Percentiles rank a stretch among this genome's conserved stretches.
Evolutionary conservation across 768 basidiomycete genomes (phyloP).

Genomic region (Leccinum rimulosum): DNA sequence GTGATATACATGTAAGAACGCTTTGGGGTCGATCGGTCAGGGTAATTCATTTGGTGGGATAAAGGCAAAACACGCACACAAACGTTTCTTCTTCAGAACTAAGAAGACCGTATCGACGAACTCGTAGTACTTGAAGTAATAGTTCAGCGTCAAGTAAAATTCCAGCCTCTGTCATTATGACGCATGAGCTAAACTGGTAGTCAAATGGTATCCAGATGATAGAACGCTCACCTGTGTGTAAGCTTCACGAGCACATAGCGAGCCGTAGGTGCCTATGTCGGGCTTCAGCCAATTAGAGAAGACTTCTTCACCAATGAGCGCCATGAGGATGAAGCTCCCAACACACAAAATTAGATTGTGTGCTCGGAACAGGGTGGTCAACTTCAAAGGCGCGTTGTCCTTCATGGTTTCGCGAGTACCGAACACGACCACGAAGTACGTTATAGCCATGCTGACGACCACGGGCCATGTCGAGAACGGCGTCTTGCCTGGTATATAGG

Average conservation of each 20-base stretch:
- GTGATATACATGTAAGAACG: constrained; percentile 96
- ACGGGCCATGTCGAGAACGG: constrained; percentile 75
- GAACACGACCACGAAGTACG: constrained; percentile 86
- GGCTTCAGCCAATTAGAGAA: constrained; percentile 73
- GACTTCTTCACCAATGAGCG: constrained; percentile 85
- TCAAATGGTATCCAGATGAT: not conserved
- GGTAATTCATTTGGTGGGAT: not conserved
- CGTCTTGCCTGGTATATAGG: constrained; percentile 71
- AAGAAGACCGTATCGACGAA: constrained; percentile 94
- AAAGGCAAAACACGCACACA: constrained; percentile 52
- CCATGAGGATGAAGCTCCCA: constrained; percentile 76
- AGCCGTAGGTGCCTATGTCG: constrained; percentile 70
- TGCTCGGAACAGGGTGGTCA: constrained; percentile 75
- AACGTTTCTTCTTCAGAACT: constrained; percentile 93
- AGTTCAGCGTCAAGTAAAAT: constrained; percentile 96
- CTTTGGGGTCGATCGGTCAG: constrained; percentile 36
- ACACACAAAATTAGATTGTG: constrained; percentile 86
- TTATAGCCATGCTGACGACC: constrained; percentile 63
- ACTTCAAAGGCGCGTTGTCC: constrained; percentile 63
- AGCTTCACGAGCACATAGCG: constrained; percentile 66
- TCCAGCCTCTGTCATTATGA: constrained; percentile 62
- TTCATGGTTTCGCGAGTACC: constrained; percentile 81
- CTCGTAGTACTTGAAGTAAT: constrained; percentile 96
- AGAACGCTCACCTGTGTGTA: constrained; percentile 76
- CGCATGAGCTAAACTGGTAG: not conserved